These are phyloP conservation scores for Monilinia polystroma DNA, from an alignment of 2,329 filamentous ascomycete species.

Conservation along the genomic window DNA sequence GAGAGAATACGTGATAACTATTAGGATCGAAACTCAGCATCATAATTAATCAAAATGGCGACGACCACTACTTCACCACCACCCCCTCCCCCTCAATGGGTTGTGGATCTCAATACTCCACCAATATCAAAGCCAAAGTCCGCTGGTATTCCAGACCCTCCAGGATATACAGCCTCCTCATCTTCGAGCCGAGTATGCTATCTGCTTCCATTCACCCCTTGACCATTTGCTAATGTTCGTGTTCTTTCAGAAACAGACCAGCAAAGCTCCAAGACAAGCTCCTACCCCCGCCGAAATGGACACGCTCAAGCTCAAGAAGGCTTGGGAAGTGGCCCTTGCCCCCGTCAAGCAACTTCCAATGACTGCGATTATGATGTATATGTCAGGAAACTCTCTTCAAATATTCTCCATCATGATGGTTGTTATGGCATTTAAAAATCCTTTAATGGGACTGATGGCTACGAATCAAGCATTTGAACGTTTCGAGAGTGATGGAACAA, in stretches of 20 bases:
- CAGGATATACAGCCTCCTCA: constrained; percentile 65
- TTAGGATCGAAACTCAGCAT: neutral
- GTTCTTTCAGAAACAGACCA: constrained; percentile 41
- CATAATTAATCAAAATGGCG: constrained; percentile 3
- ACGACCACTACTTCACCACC: constrained; percentile 30
- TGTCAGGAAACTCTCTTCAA: constrained; percentile 96
- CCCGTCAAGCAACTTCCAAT: constrained; percentile 94
- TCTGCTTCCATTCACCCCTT: neutral
- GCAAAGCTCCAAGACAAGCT: constrained; percentile 55
- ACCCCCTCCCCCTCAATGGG: constrained; percentile 72
- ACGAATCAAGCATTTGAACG: constrained; percentile 88
- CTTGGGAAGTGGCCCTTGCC: constrained; percentile 93
- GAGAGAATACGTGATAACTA: neutral
- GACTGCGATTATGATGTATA: constrained; percentile 99
- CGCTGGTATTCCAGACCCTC: constrained; percentile 73
- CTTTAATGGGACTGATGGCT: constrained; percentile 76
- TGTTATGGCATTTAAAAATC: constrained; percentile 97
- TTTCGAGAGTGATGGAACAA: constrained; percentile 81
- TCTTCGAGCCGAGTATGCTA: constrained; percentile 56
- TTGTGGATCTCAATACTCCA: constrained; percentile 71
- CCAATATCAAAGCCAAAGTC: constrained; percentile 66
- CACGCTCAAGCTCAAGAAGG: constrained; percentile 95
- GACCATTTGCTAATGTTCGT: neutral
- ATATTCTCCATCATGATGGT: constrained; percentile 99
- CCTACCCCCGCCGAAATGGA: constrained; percentile 85